Conservation (phyloP, 176 grass and related monocot species). For the Raddia distichophylla region DNA sequence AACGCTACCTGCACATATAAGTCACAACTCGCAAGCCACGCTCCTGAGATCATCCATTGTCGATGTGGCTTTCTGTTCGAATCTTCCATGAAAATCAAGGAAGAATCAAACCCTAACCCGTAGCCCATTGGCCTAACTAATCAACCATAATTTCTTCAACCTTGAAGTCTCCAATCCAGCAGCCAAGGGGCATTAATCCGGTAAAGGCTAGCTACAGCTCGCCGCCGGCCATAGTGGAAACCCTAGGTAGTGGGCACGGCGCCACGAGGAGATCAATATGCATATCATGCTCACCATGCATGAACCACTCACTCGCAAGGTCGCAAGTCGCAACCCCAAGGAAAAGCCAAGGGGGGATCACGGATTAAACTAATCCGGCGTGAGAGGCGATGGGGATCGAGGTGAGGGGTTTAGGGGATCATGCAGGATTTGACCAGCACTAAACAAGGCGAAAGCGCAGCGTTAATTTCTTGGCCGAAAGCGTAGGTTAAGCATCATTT, state of each 20-base stretch:
- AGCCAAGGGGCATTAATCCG: background rate
- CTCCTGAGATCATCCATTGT: background rate
- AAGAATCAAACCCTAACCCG: constrained; percentile 26
- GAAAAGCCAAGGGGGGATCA: background rate
- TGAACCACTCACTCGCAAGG: constrained; percentile 4
- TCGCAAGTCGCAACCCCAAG: background rate
- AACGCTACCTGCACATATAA: background rate
- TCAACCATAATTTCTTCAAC: background rate
- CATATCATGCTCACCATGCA: background rate
- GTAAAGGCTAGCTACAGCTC: background rate
- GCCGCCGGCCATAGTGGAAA: background rate
- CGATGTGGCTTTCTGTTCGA: constrained; percentile 41
- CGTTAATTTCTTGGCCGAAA: constrained; percentile 47
- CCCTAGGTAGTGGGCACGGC: constrained; percentile 52
- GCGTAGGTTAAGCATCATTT: constrained; percentile 44
- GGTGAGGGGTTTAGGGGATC: constrained; percentile 61
- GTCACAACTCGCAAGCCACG: constrained; percentile 8
- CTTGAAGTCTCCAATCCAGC: constrained; percentile 16
- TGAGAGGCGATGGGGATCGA: constrained; percentile 38
- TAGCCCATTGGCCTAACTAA: background rate
- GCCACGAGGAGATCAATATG: background rate
- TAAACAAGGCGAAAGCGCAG: constrained; percentile 42
- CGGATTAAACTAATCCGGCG: background rate
- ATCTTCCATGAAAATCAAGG: constrained; percentile 36
- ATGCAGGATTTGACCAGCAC: constrained; percentile 47